Evolutionary conservation across 2,329 filamentous ascomycete genomes (phyloP).

Genomic region (Xylaria sp.): DNA sequence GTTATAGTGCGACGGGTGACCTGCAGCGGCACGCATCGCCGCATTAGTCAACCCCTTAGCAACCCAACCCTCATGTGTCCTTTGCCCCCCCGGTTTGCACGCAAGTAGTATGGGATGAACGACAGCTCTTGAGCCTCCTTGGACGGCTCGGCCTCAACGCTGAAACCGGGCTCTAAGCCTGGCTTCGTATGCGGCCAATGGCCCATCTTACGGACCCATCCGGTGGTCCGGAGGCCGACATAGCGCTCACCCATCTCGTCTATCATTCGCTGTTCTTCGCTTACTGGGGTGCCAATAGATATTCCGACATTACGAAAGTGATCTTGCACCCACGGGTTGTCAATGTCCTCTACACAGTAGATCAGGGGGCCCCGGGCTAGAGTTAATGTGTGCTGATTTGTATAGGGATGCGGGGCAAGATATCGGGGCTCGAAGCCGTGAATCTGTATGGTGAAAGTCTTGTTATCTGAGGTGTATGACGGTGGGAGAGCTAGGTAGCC

Average conservation of each 20-base stretch:
- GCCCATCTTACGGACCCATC: conserved; percentile 44
- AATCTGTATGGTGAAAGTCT: conserved; percentile 57
- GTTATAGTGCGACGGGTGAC: conserved; percentile 16
- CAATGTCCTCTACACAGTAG: conserved; percentile 70
- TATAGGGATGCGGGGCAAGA: conserved; percentile 65
- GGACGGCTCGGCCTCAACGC: conserved; percentile 38
- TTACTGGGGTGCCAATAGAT: conserved; percentile 39
- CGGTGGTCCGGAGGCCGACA: conserved; percentile 44
- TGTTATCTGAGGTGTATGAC: conserved; percentile 53
- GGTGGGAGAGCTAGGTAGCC: conserved; percentile 62
- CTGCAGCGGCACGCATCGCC: conserved; percentile 24
- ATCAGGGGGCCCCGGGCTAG: conserved; percentile 68
- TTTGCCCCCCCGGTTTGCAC: conserved; percentile 64
- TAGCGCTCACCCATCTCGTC: conserved; percentile 45
- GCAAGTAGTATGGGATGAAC: conserved; percentile 66
- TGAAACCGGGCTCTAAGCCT: conserved; percentile 41
- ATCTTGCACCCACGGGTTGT: conserved; percentile 65
- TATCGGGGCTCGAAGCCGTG: conserved; percentile 60
- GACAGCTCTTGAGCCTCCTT: conserved; percentile 51
- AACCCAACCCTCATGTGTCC: conserved; percentile 64
- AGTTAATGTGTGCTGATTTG: conserved; percentile 64
- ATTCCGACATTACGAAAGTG: conserved; percentile 63
- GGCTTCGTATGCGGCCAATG: conserved; percentile 37
- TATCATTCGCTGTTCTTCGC: conserved; percentile 41
- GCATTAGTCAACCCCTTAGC: conserved; percentile 40